phyloP scores from a whole-genome alignment of 106 monocot species.

The Narthecium ossifragum region DNA sequence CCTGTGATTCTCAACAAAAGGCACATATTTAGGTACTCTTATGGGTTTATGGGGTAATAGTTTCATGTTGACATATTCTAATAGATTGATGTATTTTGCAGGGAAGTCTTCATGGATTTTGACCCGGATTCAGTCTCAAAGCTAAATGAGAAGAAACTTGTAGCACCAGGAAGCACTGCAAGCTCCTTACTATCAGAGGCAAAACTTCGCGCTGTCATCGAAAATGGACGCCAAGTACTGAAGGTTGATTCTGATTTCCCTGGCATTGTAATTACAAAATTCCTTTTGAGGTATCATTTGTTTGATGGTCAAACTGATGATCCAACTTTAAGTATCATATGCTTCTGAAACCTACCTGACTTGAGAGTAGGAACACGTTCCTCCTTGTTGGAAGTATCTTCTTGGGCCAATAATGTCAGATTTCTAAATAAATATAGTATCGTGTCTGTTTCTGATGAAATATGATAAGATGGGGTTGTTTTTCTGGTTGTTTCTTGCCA shows the following conservation, averaged over 20 bases:
- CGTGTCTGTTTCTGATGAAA: too few relatives aligned
- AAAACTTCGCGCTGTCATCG: conserved; percentile 34
- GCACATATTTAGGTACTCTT: conserved; percentile 18
- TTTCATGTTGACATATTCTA: too few relatives aligned
- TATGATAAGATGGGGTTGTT: too few relatives aligned
- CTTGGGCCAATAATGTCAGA: too few relatives aligned
- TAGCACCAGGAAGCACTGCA: conserved; percentile 26
- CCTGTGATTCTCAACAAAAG: conserved; percentile 9
- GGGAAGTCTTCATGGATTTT: conserved; percentile 43
- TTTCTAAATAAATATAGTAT: too few relatives aligned
- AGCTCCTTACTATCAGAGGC: conserved; percentile 32
- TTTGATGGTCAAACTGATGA: not conserved
- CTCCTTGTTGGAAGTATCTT: too few relatives aligned
- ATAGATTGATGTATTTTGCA: too few relatives aligned
- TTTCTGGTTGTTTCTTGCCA: too few relatives aligned
- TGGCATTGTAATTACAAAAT: not conserved
- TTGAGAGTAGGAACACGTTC: too few relatives aligned
- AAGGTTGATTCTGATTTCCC: conserved; percentile 19
- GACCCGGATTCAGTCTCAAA: conserved; percentile 26
- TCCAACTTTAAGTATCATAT: too few relatives aligned
- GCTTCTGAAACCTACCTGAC: too few relatives aligned
- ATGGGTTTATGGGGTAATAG: too few relatives aligned
- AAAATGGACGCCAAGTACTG: conserved; percentile 33
- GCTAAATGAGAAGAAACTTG: conserved; percentile 32
- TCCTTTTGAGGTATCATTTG: not conserved